Evolutionary conservation across 768 basidiomycete genomes (phyloP).

Genomic region (Albatrellus ellisii): DNA sequence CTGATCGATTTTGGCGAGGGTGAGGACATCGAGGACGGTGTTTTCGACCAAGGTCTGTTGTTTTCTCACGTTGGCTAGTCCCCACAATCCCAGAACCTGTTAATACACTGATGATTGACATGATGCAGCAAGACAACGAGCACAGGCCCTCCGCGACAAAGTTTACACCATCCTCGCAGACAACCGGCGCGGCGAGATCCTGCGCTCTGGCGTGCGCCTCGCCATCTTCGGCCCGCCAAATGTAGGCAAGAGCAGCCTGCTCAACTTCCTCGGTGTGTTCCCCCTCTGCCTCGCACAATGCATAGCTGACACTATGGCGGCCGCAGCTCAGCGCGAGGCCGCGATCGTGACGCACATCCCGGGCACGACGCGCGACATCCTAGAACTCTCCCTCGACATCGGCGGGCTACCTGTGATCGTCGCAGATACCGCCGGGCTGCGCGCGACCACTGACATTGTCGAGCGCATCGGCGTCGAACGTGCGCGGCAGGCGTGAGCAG

Average conservation of each 20-base stretch:
- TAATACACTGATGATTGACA: not conserved
- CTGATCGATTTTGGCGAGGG: constrained; percentile 91
- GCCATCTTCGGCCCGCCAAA: constrained; percentile 91
- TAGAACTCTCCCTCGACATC: constrained; percentile 80
- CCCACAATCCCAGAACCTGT: not conserved
- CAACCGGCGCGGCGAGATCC: constrained; percentile 67
- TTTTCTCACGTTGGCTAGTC: not conserved
- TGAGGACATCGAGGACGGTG: constrained; percentile 77
- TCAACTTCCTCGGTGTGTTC: constrained; percentile 64
- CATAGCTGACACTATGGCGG: not conserved
- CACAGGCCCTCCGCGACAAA: constrained; percentile 29
- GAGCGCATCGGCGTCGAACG: constrained; percentile 75
- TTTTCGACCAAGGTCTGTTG: constrained; percentile 52
- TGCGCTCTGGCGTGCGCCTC: constrained; percentile 69
- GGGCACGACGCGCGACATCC: constrained; percentile 81
- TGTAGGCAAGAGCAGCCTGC: constrained; percentile 82
- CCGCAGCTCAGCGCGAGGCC: constrained; percentile 68
- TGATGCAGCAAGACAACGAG: constrained; percentile 45
- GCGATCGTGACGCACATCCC: constrained; percentile 83
- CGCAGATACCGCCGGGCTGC: constrained; percentile 78
- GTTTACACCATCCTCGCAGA: constrained; percentile 54
- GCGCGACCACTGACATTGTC: constrained; percentile 53
- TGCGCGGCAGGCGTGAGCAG: constrained; percentile 50
- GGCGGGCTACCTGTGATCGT: constrained; percentile 73
- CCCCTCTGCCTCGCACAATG: not conserved